phyloP scores from a whole-genome alignment of 108 stramenopile species.

The Nannochloropsis granulata region DNA sequence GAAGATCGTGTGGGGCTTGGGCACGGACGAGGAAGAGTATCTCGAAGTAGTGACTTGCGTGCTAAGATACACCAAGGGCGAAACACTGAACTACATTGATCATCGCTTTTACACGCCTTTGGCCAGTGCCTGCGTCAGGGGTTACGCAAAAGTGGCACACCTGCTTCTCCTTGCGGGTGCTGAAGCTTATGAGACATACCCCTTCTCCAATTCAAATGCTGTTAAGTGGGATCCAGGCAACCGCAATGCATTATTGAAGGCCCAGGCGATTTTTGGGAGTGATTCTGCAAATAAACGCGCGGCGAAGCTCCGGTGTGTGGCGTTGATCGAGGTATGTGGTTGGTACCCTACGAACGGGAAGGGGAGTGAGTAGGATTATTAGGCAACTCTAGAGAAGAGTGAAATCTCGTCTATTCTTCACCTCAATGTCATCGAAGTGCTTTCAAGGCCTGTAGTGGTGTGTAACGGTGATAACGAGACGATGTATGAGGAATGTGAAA shows the following conservation, averaged over 20 bases:
- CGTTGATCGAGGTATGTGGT: background rate
- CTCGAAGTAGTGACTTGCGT: background rate
- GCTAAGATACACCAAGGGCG: background rate
- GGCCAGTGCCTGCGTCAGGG: background rate
- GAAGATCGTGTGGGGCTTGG: background rate
- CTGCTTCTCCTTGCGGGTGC: background rate
- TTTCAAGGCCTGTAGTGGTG: too few relatives aligned
- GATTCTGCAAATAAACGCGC: background rate
- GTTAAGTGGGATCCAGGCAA: background rate
- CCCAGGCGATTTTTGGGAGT: background rate
- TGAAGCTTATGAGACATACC: background rate
- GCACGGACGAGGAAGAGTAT: background rate
- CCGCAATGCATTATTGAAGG: background rate
- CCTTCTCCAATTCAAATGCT: background rate
- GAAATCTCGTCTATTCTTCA: too few relatives aligned
- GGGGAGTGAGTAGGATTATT: too few relatives aligned
- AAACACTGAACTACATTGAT: background rate
- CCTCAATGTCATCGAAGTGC: too few relatives aligned
- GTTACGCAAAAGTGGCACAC: background rate
- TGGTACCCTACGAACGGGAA: background rate
- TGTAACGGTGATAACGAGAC: too few relatives aligned
- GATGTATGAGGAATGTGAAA: too few relatives aligned
- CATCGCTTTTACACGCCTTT: background rate
- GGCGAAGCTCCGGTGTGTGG: background rate
- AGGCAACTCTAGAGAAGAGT: too few relatives aligned